Evolutionary conservation across 176 grass and related monocot species (phyloP).

Genomic region (Avena eriantha): DNA sequence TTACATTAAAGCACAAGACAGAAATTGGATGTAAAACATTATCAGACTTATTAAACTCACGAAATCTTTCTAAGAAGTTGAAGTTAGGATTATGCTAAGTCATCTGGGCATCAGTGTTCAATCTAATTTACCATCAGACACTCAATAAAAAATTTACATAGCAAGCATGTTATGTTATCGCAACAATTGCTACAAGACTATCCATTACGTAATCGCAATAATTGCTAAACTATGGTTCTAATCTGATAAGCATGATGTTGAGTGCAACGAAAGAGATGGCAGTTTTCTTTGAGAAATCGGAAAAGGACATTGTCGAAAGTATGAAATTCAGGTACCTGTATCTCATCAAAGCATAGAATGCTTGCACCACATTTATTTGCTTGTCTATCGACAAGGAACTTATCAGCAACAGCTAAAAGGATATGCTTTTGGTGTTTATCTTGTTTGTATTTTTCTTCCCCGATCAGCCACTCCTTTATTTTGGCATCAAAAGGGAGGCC

Average conservation of each 20-base stretch:
- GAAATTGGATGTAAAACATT: constrained; percentile 2
- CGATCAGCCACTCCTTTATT: constrained; percentile 96
- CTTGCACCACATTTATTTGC: constrained; percentile 87
- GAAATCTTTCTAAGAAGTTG: constrained; percentile 6
- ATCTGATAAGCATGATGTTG: neutral
- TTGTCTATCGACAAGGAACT: constrained; percentile 89
- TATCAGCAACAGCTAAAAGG: constrained; percentile 91
- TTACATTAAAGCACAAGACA: neutral
- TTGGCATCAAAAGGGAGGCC: constrained; percentile 77
- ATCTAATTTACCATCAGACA: constrained; percentile 12
- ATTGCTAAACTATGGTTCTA: neutral
- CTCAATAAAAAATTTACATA: neutral
- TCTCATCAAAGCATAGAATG: constrained; percentile 99
- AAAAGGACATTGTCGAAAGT: neutral
- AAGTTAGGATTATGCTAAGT: constrained; percentile 26
- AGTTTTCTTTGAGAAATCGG: neutral
- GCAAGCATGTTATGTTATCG: neutral
- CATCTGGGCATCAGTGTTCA: neutral
- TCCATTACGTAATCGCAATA: neutral
- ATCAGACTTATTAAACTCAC: neutral
- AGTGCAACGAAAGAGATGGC: neutral
- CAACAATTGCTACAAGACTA: neutral
- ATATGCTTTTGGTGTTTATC: constrained; percentile 86
- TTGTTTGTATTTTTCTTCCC: constrained; percentile 93
- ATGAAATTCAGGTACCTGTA: constrained; percentile 68